Base-by-base conservation (phyloP, 2,329 filamentous ascomycete genomes). In the Fusarium sp. region DNA sequence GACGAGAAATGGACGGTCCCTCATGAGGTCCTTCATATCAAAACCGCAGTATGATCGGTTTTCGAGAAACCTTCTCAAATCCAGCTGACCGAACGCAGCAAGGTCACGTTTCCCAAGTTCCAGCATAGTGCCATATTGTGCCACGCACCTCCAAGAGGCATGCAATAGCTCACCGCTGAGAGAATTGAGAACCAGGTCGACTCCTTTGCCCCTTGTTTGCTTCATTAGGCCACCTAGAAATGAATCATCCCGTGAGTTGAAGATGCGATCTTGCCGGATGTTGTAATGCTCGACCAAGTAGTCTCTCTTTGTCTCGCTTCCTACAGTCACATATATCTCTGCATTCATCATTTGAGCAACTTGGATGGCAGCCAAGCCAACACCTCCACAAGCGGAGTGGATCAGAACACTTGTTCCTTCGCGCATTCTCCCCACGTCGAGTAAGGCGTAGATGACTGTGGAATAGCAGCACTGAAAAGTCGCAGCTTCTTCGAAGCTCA, bases 121-220 rank as follows among this genome's bases (percentile, higher is more conserved):
- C 0, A 82, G 46, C 47, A 81, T 75, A 0, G 71, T 56, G 0
- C 80, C 80, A 20, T 68, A 73, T 2, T 66, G 57, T 2, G 79
- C 77, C 15, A 82, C 62, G 44, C 77, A 80, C 13, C 75, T 62
- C 75, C 75, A 80, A 0, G 78, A 76, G 2, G 75, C 71, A 0
- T 65, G 70, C 0, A 81, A 58, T 3, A 63, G 44, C 1, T 79
- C 76, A 1, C 77, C 78, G 0, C 71, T 57, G 0, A 79, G 63
- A 0, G 74, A 77, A 56, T 80, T 80, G 5, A 81, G 47, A 1
- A 80, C 69, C 0, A 80, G 54, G 22, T 81, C 75, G 2, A 81
- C 75, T 2, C 79, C 79, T 6, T 52, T 52, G 3, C 74, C 74
- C 0, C 52, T 62, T 0, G 78, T 81, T 3, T 63, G 39, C 1